These are phyloP conservation scores for Neurospora intermedia DNA, from an alignment of 495 filamentous ascomycete genomes.

Conservation along the genomic window DNA sequence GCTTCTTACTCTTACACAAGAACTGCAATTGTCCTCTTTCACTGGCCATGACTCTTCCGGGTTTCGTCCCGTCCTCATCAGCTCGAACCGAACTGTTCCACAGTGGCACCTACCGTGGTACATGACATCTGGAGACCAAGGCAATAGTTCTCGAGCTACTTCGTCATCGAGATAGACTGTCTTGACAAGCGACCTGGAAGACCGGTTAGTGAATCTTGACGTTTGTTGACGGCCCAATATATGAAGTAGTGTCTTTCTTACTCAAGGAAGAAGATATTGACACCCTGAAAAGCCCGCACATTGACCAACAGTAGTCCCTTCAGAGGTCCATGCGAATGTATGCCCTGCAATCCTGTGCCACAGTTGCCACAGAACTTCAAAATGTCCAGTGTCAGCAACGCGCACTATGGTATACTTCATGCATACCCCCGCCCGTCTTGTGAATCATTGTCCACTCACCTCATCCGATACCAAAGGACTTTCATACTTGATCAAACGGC, in stretches of 20 bases:
- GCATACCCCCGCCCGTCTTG: not conserved
- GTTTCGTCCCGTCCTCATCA: not conserved
- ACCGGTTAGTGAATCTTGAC: not conserved
- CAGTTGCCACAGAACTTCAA: slow-evolving; percentile 12
- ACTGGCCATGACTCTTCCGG: not conserved
- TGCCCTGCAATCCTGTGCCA: slow-evolving; percentile 7
- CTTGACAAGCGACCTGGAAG: not conserved
- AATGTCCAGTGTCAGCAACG: not conserved
- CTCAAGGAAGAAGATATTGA: slow-evolving; percentile 11
- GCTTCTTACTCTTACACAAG: slow-evolving; percentile 9
- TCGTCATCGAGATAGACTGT: not conserved
- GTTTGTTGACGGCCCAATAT: not conserved
- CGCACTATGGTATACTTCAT: not conserved
- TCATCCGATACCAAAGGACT: not conserved
- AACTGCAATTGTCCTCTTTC: slow-evolving; percentile 17
- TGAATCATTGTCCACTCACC: not conserved
- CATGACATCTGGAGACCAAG: not conserved
- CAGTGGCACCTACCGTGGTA: slow-evolving; percentile 12
- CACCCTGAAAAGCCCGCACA: slow-evolving; percentile 5
- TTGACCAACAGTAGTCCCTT: slow-evolving; percentile 8
- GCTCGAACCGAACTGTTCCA: slow-evolving; percentile 5
- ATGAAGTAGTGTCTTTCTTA: not conserved
- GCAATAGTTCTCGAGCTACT: not conserved
- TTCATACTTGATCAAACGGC: slow-evolving; percentile 1
- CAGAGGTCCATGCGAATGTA: slow-evolving; percentile 7